Conservation (phyloP, 2,329 filamentous ascomycete species). For the Mycosphaerella sp. region DNA sequence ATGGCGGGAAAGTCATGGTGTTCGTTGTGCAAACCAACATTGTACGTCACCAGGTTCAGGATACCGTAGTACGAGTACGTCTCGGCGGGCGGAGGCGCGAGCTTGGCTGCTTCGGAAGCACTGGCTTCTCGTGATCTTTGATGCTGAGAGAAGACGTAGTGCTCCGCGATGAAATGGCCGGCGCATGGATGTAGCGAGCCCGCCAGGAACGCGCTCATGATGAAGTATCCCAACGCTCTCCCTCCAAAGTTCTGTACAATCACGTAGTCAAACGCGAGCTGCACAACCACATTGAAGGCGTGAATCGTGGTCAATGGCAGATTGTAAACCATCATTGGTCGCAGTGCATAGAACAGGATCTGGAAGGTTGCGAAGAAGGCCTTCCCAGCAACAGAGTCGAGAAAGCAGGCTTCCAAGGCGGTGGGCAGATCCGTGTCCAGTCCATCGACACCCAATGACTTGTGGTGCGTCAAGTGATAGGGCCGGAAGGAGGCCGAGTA, state of each 20-base stretch:
- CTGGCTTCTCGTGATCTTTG: slow-evolving; percentile 39
- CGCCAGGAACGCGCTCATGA: slow-evolving; percentile 86
- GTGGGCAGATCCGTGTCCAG: slow-evolving; percentile 95
- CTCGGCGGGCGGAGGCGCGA: slow-evolving; percentile 60
- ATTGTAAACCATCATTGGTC: slow-evolving; percentile 89
- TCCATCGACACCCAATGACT: slow-evolving; percentile 92
- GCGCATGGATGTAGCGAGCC: slow-evolving; percentile 91
- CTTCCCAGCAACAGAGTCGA: slow-evolving; percentile 93
- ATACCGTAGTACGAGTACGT: slow-evolving; percentile 96
- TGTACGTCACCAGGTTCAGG: slow-evolving; percentile 89
- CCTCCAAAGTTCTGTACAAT: slow-evolving; percentile 57
- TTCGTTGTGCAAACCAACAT: slow-evolving; percentile 96
- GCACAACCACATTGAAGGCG: slow-evolving; percentile 69
- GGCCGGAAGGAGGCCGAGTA: slow-evolving; percentile 96
- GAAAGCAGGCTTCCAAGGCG: slow-evolving; percentile 79
- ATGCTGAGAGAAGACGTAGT: slow-evolving; percentile 55
- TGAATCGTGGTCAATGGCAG: slow-evolving; percentile 83
- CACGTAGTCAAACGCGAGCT: slow-evolving; percentile 68
- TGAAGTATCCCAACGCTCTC: slow-evolving; percentile 69
- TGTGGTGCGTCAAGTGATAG: slow-evolving; percentile 98
- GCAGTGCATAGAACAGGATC: slow-evolving; percentile 96
- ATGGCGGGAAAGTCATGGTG: slow-evolving; percentile 98
- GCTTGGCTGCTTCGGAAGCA: slow-evolving; percentile 41
- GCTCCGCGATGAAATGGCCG: slow-evolving; percentile 97
- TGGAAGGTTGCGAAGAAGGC: slow-evolving; percentile 99